phyloP scores from a whole-genome alignment of 116 monocot genomes.

The Phalaenopsis hybrid region DNA sequence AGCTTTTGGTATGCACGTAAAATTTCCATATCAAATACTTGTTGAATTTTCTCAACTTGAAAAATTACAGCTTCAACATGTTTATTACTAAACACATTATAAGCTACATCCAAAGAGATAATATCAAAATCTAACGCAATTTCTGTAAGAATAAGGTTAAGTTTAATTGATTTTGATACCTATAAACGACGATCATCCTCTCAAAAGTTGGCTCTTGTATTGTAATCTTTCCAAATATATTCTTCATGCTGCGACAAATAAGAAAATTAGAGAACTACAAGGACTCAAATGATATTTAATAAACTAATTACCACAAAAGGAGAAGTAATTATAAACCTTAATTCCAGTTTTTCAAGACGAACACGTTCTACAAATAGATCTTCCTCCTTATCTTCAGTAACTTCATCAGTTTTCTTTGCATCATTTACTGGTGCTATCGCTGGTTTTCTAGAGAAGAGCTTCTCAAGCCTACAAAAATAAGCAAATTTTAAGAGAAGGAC shows the following conservation, averaged over 20 bases:
- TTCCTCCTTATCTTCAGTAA: conserved; percentile 22
- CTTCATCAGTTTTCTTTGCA: conserved; percentile 48
- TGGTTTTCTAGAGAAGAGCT: conserved; percentile 23
- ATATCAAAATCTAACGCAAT: neutral
- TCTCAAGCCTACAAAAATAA: conserved; percentile 27
- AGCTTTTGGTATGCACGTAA: too few relatives aligned
- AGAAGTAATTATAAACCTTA: conserved; percentile 27
- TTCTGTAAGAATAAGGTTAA: neutral
- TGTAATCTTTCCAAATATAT: conserved; percentile 62
- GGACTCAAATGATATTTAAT: neutral
- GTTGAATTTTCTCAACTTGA: neutral
- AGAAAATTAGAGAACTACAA: neutral
- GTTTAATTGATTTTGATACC: conserved; percentile 25
- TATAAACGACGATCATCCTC: conserved; percentile 85
- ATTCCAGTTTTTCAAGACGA: conserved; percentile 58
- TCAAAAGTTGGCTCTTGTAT: conserved; percentile 98
- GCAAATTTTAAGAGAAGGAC: neutral
- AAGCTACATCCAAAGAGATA: neutral
- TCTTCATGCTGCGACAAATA: conserved; percentile 40
- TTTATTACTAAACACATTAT: neutral
- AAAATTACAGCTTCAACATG: neutral
- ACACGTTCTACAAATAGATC: conserved; percentile 50
- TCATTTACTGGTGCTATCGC: conserved; percentile 13
- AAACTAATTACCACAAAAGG: neutral
- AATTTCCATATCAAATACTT: too few relatives aligned